Base-by-base conservation (phyloP, 148 eudicot species). In the Amaranthus cruentus region DNA sequence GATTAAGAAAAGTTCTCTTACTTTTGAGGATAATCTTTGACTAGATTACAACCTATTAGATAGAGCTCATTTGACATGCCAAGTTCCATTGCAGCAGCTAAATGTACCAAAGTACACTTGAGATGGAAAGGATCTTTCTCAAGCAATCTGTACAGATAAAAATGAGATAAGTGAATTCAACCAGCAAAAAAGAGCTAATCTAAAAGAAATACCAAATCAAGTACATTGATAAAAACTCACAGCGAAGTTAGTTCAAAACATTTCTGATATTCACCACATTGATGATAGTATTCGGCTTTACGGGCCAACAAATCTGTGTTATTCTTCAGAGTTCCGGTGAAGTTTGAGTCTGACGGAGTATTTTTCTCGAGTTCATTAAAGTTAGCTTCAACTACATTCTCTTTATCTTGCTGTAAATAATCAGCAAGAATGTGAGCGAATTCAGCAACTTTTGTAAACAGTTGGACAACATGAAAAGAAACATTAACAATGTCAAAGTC, bases 61-160 rank as follows among this genome's bases (percentile, higher is more conserved):
- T 95, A 95, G 68, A 95, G 99, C 79, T 95, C 99, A 82, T 92
- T 95, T 80, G 99, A 90, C 71, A 90, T 93, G 69, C 89, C 89
- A 72, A 95, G 94, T 84, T 92, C 99, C 96, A 95, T 85, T 48
- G 99, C 99, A 80, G 99, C 94, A 62, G 94, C 97, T 78, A 92
- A 87, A 81, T 95, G 99, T 78, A 95, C 97, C 76, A 83, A 78
- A 11, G 88, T 91, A 80, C 92, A 86, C 83, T 95, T 95, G 72
- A 90, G 84, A 84, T 95, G 99, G 76, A 95, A 95, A 50, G 96
- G 99, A 80, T 95, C 99, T 81, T 90, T 95, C 81, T 95, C 99
- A 59, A 95, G 99, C 87, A 95, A 88, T 73, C 98, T 94, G 85
- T 54, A 68, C 77, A 73, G 55, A 81, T 50, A 21, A 59, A 62